Evolutionary conservation across 192 early-diverging fungal genomes (phyloP).

Genomic region (Coemansia sp.): DNA sequence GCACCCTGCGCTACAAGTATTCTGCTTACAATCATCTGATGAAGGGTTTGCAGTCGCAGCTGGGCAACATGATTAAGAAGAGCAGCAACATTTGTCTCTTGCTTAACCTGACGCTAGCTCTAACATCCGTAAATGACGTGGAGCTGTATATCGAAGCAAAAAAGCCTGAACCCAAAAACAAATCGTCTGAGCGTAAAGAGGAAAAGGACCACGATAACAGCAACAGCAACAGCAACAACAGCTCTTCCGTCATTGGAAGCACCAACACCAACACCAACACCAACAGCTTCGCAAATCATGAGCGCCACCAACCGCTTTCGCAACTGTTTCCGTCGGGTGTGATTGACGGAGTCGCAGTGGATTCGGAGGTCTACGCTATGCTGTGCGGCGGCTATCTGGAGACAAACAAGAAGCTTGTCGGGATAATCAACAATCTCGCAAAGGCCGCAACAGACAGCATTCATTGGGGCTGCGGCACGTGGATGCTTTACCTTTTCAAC

Average conservation of each 20-base stretch:
- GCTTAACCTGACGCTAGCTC: conserved; percentile 13
- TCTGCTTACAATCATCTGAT: conserved; percentile 16
- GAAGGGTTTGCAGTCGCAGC: conserved; percentile 13
- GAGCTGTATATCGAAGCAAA: background rate
- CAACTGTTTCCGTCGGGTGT: background rate
- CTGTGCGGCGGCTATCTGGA: background rate
- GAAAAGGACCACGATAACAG: no score
- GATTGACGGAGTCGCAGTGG: background rate
- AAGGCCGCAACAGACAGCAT: conserved; percentile 3
- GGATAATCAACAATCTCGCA: background rate
- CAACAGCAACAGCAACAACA: no score
- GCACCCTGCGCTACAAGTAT: background rate
- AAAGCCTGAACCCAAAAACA: background rate
- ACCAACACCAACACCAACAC: no score
- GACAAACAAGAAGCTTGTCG: background rate
- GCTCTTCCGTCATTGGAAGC: no score
- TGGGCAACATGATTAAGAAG: conserved; percentile 16
- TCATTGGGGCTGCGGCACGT: conserved; percentile 21
- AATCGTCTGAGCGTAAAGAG: no score
- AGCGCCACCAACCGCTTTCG: background rate
- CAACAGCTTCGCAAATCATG: no score
- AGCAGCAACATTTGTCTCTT: conserved; percentile 7
- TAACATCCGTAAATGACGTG: background rate
- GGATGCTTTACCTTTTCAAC: conserved; percentile 18
- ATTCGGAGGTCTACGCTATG: background rate